Percentiles rank a stretch among this genome's conserved stretches.
phyloP scores from a whole-genome alignment of 495 filamentous ascomycete species.

The Aspergillus indologenus region DNA sequence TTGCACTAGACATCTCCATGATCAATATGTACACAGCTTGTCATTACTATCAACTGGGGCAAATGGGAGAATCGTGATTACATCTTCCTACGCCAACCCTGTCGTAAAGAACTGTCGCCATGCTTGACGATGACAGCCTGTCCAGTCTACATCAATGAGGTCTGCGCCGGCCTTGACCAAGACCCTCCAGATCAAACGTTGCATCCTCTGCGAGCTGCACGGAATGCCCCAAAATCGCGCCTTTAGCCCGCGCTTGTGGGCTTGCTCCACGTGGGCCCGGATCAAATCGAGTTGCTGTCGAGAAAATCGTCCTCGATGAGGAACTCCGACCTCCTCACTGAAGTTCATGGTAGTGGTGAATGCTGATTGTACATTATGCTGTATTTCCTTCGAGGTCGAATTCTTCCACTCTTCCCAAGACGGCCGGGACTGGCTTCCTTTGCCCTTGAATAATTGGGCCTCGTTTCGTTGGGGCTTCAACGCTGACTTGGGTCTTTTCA shows the following conservation, averaged over 20 bases:
- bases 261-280: constrained; percentile 53
- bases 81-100: background rate
- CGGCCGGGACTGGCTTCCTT: background rate
- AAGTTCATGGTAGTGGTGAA: constrained; percentile 42
- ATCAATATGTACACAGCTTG: background rate
- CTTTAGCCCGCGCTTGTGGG: constrained; percentile 57
- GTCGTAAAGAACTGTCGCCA: constrained; percentile 11
- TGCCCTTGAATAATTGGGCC: background rate
- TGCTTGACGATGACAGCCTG: background rate
- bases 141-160: constrained; percentile 27
- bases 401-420: background rate
- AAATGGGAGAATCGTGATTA: too few species aligned
- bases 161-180: constrained; percentile 61
- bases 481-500: background rate
- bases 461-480: background rate
- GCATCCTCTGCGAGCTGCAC: constrained; percentile 54
- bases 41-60: too few species aligned
- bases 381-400: background rate
- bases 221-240: constrained; percentile 68
- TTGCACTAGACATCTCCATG: too few species aligned
- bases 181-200: constrained; percentile 62
- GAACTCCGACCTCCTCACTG: constrained; percentile 32
- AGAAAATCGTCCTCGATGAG: constrained; percentile 29
- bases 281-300: constrained; percentile 53
- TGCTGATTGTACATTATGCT: constrained; percentile 13